phyloP scores from a whole-genome alignment of 495 filamentous ascomycete genomes.

The Terfezia boudieri region DNA sequence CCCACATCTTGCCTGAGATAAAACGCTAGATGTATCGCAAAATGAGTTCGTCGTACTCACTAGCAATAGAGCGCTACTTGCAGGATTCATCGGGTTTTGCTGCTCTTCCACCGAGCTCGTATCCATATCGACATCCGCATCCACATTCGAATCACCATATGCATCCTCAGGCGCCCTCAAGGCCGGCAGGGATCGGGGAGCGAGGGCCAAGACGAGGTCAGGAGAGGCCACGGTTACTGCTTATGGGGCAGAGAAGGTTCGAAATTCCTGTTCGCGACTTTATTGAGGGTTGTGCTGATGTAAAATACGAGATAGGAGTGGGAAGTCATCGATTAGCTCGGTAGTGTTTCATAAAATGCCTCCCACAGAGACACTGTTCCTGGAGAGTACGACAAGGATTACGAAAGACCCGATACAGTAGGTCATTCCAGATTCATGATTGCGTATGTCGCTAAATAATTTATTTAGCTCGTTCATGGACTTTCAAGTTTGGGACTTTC shows the following conservation, averaged over 20 bases:
- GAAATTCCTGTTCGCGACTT: conserved; percentile 6
- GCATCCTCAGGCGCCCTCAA: neutral
- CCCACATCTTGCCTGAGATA: no score
- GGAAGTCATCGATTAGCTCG: conserved; percentile 91
- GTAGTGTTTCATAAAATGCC: conserved; percentile 97
- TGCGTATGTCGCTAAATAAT: conserved; percentile 8
- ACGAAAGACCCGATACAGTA: conserved; percentile 85
- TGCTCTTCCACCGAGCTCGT: neutral
- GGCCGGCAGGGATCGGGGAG: neutral
- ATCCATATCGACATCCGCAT: neutral
- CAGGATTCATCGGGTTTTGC: neutral
- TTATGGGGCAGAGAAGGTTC: conserved; percentile 92
- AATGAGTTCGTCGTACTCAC: neutral
- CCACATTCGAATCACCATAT: neutral
- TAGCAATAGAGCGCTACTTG: neutral
- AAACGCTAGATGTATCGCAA: neutral
- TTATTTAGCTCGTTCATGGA: conserved; percentile 77
- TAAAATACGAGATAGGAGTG: conserved; percentile 37
- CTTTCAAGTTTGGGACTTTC: conserved; percentile 95
- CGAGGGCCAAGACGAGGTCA: conserved; percentile 3
- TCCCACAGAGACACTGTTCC: conserved; percentile 78
- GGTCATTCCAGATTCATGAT: conserved; percentile 15
- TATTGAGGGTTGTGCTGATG: neutral
- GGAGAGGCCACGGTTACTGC: conserved; percentile 61
- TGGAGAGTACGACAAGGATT: conserved; percentile 81